Conservation (phyloP, 176 grass and related monocot genomes). For the Panicum miliaceum region DNA sequence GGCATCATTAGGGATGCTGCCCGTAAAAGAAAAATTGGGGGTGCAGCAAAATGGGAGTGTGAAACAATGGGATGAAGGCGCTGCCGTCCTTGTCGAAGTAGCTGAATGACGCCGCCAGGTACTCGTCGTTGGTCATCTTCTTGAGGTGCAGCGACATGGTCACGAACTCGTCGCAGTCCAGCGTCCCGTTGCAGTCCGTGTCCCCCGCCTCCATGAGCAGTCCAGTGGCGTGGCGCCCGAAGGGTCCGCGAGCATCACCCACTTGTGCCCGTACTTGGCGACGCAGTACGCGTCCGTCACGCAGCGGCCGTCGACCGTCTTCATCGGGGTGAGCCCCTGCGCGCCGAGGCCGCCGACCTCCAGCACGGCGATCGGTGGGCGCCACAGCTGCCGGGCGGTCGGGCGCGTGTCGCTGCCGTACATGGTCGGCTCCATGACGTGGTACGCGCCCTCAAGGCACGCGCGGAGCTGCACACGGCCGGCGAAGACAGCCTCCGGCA, state of each 20-base stretch:
- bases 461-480: slow-evolving; percentile 76
- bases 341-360: slow-evolving; percentile 85
- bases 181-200: slow-evolving; percentile 75
- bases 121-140: slow-evolving; percentile 84
- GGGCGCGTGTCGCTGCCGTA: slow-evolving; percentile 86
- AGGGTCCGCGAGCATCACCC: slow-evolving; percentile 37
- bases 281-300: slow-evolving; percentile 86
- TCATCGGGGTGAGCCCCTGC: slow-evolving; percentile 69
- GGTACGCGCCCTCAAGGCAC: slow-evolving; percentile 90
- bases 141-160: slow-evolving; percentile 86
- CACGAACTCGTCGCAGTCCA: slow-evolving; percentile 92
- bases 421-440: slow-evolving; percentile 93
- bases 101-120: slow-evolving; percentile 67
- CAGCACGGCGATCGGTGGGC: slow-evolving; percentile 66
- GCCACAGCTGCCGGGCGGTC: slow-evolving; percentile 79
- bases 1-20: no score
- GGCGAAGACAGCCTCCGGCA: slow-evolving; percentile 39
- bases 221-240: no score
- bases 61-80: slow-evolving; percentile 53
- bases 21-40: no score
- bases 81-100: slow-evolving; percentile 91
- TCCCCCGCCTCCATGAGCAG: slow-evolving; percentile 90
- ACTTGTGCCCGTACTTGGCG: slow-evolving; percentile 92
- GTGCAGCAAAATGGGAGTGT: no score
- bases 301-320: slow-evolving; percentile 62